Evolutionary conservation across 371 early-diverging fungal species (phyloP).

Genomic region (Mucor saturninus): DNA sequence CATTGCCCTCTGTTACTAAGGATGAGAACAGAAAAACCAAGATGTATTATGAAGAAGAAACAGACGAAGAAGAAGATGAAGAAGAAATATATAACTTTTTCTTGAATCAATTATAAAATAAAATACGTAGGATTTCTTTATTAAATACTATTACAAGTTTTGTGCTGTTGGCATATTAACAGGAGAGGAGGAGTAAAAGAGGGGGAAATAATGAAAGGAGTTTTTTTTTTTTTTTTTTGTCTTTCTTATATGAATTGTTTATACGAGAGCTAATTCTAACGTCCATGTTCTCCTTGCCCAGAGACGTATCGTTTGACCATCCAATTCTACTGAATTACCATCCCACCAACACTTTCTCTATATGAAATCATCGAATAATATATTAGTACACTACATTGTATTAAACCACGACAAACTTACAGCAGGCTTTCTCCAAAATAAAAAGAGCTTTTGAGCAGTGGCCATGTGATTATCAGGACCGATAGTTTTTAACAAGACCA

Average conservation of each 20-base stretch:
- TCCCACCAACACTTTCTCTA: slow-evolving; percentile 74
- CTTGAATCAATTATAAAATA: neutral
- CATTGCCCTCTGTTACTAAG: slow-evolving; percentile 3
- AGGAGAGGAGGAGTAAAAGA: neutral
- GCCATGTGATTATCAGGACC: slow-evolving; percentile 78
- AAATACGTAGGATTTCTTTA: neutral
- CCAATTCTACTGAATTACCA: slow-evolving; percentile 69
- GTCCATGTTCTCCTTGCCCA: slow-evolving; percentile 90
- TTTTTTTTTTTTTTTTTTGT: neutral
- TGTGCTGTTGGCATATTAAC: slow-evolving; percentile 1
- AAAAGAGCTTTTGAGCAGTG: slow-evolving; percentile 78
- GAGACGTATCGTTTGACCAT: slow-evolving; percentile 66
- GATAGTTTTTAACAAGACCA: slow-evolving; percentile 74
- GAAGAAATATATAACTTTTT: neutral
- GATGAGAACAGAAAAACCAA: slow-evolving; percentile 7
- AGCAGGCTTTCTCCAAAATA: slow-evolving; percentile 88
- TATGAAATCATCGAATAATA: neutral
- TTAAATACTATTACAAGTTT: slow-evolving; percentile 13
- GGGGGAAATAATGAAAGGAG: slow-evolving; percentile 1
- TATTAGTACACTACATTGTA: neutral
- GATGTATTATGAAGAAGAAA: slow-evolving; percentile 23
- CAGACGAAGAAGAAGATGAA: slow-evolving; percentile 24
- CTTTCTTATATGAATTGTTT: slow-evolving; percentile 30
- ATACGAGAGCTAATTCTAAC: slow-evolving; percentile 78
- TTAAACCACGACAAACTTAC: slow-evolving; percentile 40